Evolutionary conservation across 2,329 filamentous ascomycete genomes (phyloP), one percentile per base, ranked within the genome.

Genomic region (Clarireedia paspali): DNA sequence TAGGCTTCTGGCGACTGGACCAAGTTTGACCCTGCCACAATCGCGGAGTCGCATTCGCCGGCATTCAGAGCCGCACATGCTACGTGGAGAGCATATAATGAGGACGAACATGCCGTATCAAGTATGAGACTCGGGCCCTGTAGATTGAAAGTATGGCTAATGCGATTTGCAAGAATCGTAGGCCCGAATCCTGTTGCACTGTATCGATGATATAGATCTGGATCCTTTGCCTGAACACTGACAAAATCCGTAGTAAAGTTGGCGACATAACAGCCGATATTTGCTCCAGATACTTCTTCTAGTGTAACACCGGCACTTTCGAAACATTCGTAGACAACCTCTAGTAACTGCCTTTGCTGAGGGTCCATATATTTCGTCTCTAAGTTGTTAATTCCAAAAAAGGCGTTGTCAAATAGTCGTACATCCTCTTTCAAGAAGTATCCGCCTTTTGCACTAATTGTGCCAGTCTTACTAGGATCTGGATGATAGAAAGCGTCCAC

Each of bases 21-120:
- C 3, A 64, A 7, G 44, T 61, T 64, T 3, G 49, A 38, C 6
- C 63, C 62, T 26, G 54, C 62, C 2, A 62, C 64, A 20, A 67
- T 17, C 0, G 78, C 63, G 15, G 55, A 34, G 3, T 55, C 38
- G 0, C 66, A 71, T 38, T 76, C 72, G 4, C 72, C 71, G 1
- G 68, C 62, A 1, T 72, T 71, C 3, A 79, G 62, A 46, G 67
- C 70, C 17, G 73, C 63, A 6, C 75, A 68, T 0, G 73, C 75
- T 38, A 70, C 65, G 59, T 77, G 74, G 0, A 77, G 60, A 4
- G 70, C 70, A 2, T 71, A 67, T 26, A 77, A 50, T 15, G 71
- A 70, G 2, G 71, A 70, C 9, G 74, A 76, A 63, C 74, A 77
- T 20, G 71, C 75, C n/a, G 75, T 76, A 50, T 76, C 71, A 12